These are phyloP conservation scores for Pseudozyma hubeiensis DNA, from an alignment of 1,284 basidiomycete species.

Conservation along the genomic window DNA sequence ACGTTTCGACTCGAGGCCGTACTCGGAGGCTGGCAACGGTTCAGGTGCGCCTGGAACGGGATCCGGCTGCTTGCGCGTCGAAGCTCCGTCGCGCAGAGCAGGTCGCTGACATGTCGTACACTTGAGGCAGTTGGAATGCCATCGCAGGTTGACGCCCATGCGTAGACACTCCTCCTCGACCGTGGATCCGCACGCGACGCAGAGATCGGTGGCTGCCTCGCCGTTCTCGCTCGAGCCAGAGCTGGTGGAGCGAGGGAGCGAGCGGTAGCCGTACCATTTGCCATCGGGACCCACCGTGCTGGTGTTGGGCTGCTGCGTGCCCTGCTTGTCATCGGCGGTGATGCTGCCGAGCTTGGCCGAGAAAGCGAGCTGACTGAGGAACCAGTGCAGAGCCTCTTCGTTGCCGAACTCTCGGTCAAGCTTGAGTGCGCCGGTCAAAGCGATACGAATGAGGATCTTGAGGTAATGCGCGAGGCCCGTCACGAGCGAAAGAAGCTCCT, in stretches of 20 bases:
- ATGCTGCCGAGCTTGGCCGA: slow-evolving; percentile 73
- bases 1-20: slow-evolving; percentile 56
- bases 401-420: slow-evolving; percentile 89
- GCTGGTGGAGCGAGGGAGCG: slow-evolving; percentile 60
- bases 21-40: slow-evolving; percentile 51
- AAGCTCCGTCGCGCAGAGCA: slow-evolving; percentile 35
- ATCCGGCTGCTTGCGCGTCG: slow-evolving; percentile 38
- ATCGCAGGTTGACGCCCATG: slow-evolving; percentile 90
- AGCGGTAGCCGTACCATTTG: slow-evolving; percentile 62
- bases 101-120: slow-evolving; percentile 77
- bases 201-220: slow-evolving; percentile 78
- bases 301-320: slow-evolving; percentile 47
- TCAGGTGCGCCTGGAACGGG: slow-evolving; percentile 35
- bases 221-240: slow-evolving; percentile 48
- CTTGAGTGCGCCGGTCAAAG: slow-evolving; percentile 93
- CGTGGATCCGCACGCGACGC: slow-evolving; percentile 85
- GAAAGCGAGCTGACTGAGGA: slow-evolving; percentile 90
- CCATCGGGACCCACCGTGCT: slow-evolving; percentile 48
- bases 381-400: slow-evolving; percentile 84
- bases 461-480: slow-evolving; percentile 98
- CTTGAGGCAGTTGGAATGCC: slow-evolving; percentile 92
- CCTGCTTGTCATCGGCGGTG: slow-evolving; percentile 50
- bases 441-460: slow-evolving; percentile 98
- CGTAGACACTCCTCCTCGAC: slow-evolving; percentile 98
- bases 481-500: slow-evolving; percentile 95